Evolutionary conservation across 768 basidiomycete species (phyloP).

Genomic region (Tulasnella sp.): DNA sequence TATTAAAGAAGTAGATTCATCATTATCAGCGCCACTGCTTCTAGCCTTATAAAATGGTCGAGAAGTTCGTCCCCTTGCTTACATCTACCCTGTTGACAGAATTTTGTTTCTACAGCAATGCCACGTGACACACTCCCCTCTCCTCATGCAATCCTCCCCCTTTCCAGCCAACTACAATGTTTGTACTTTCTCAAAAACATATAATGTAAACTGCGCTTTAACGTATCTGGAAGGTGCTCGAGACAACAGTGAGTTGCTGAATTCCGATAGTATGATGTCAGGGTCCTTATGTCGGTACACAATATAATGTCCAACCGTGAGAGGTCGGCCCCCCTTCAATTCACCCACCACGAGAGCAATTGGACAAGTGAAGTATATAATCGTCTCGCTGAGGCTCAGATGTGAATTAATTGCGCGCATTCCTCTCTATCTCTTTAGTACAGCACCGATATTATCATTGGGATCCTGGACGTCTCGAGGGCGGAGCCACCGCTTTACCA

Average conservation of each 20-base stretch:
- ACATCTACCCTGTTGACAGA: constrained; percentile 84
- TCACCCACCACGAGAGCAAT: constrained; percentile 92
- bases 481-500: not conserved
- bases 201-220: constrained; percentile 81
- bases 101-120: constrained; percentile 36
- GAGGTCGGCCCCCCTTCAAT: constrained; percentile 73
- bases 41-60: constrained; percentile 91
- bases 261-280: constrained; percentile 94
- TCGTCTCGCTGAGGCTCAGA: not conserved
- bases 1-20: constrained; percentile 87
- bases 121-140: not conserved
- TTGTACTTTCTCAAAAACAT: constrained; percentile 92
- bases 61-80: constrained; percentile 90
- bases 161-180: constrained; percentile 94
- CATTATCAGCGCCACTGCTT: constrained; percentile 84
- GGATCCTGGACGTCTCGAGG: constrained; percentile 49
- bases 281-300: constrained; percentile 73
- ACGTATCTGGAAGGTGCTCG: constrained; percentile 82
- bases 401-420: not conserved
- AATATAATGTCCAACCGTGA: constrained; percentile 81
- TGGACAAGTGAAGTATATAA: constrained; percentile 65
- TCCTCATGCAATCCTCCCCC: constrained; percentile 56
- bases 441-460: constrained; percentile 90
- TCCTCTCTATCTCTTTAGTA: constrained; percentile 44
- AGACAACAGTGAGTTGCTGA: constrained; percentile 86